Percentiles rank a stretch among this genome's conserved stretches.
Conservation (phyloP, 2,329 filamentous ascomycete species). For the Pseudogymnoascus sp. region DNA sequence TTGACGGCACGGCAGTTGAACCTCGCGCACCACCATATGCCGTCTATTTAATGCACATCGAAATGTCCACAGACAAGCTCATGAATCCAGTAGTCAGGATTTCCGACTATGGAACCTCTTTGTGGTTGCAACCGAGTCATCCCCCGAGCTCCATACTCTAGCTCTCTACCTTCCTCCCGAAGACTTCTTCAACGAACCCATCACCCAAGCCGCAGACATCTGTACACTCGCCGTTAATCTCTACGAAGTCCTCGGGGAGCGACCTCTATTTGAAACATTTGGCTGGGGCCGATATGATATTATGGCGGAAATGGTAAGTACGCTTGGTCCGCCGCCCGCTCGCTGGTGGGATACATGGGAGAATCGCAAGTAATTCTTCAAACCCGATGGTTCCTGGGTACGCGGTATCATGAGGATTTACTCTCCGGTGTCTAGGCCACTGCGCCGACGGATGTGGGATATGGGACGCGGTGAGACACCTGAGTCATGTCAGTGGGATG, state of each 20-base stretch:
- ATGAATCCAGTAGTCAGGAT: background rate
- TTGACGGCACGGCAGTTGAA: background rate
- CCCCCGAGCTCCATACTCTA: background rate
- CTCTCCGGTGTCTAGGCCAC: background rate
- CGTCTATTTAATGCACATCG: background rate
- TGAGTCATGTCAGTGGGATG: background rate
- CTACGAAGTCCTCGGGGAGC: slow-evolving; percentile 13
- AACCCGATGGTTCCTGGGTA: slow-evolving; percentile 10
- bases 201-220: slow-evolving; percentile 14
- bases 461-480: background rate
- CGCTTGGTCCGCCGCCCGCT: slow-evolving; percentile 14
- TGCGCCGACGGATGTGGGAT: background rate
- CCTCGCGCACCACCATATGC: background rate
- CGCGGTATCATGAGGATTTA: background rate
- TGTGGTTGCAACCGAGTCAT: background rate
- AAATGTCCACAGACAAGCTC: slow-evolving; percentile 12
- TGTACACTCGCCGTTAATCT: slow-evolving; percentile 15
- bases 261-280: slow-evolving; percentile 13
- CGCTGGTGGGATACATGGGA: slow-evolving; percentile 16
- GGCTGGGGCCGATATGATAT: slow-evolving; percentile 11
- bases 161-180: background rate
- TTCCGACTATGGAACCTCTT: background rate
- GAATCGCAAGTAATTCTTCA: slow-evolving; percentile 8
- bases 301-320: slow-evolving; percentile 10
- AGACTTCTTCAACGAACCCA: slow-evolving; percentile 9